Percentiles rank a stretch among this genome's conserved stretches.
Evolutionary conservation across 495 filamentous ascomycete species (phyloP).

Genomic region (Chaetomium tenue): DNA sequence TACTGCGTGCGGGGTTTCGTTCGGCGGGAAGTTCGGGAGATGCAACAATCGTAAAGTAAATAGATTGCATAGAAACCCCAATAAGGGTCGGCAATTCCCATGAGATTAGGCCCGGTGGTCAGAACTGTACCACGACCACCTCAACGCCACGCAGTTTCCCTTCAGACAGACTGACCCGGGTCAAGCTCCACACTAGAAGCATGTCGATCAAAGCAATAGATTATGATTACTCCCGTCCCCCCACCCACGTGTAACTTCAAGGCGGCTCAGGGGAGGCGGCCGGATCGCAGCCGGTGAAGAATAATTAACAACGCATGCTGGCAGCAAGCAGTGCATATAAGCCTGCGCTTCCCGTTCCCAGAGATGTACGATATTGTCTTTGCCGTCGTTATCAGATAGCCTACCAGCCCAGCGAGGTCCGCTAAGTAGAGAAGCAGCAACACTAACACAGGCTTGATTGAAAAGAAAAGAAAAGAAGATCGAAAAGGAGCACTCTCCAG

Average conservation of each 20-base stretch:
- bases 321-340: not conserved
- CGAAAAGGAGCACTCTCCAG: not conserved
- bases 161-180: not conserved
- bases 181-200: conserved; percentile 2
- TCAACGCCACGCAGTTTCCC: not conserved
- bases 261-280: not conserved
- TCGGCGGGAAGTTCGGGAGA: conserved; percentile 4
- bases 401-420: not conserved
- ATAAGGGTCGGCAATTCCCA: not conserved
- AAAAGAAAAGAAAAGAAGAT: not conserved
- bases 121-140: not conserved
- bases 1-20: not conserved
- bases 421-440: not conserved
- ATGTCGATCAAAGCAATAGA: not conserved
- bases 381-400: not conserved
- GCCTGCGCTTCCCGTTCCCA: not conserved
- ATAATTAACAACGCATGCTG: not conserved
- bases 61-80: not conserved
- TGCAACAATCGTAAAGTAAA: not conserved
- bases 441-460: no score
- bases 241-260: not conserved
- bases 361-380: not conserved
- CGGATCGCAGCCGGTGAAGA: not conserved
- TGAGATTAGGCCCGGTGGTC: not conserved
- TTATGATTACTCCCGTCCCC: not conserved